Base-by-base conservation (phyloP, 805 yeast species). In the Phaffomyces opuntiae region DNA sequence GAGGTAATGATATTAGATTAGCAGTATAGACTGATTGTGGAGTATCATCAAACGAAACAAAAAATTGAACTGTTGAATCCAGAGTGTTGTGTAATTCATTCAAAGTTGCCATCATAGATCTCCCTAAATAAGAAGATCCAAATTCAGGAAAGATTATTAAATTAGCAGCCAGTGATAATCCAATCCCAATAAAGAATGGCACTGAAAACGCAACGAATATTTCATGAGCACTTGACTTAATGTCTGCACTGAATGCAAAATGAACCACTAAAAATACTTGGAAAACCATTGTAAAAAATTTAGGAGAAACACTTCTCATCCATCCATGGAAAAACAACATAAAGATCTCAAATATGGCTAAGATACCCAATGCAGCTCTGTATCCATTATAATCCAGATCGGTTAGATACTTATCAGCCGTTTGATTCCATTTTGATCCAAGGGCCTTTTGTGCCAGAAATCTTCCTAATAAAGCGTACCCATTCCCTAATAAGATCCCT, bases 211-310 rank as follows among this genome's bases (percentile, higher is more conserved):
- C 60, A 36, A 61, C 55, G 7, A 68, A 67, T n/a, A 68, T 57
- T 2, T 47, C 50, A 0, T 53, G 64, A 2, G 72, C 61, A n/a
- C 60, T 40, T 8, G 54, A 55, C 2, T 47, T 57, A 9, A 73
- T 44, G 12, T 67, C 55, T 12, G 65, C 68, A 46, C 72, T 52
- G 45, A 73, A 74, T 1, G 73, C 61, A 61, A 75, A 75, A 60
- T 75, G 80, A 16, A 70, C 74, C 14, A 72, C 76, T 39, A 75
- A 49, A 46, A 75, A 74, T n/a, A 73, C 44, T 5, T 77, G 73
- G 48, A 74, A 73, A 4, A 68, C 74, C 38, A 73, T 65, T 12
- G 67, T 69, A 51, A 73, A 74, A 52, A 74, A 66, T 46, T 71
- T 66, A 40, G 72, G 76, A 1, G 72, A 63, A 8, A 70, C 68